Evolutionary conservation across 2,329 filamentous ascomycete species (phyloP).

Genomic region (Trichophyton verrucosum): DNA sequence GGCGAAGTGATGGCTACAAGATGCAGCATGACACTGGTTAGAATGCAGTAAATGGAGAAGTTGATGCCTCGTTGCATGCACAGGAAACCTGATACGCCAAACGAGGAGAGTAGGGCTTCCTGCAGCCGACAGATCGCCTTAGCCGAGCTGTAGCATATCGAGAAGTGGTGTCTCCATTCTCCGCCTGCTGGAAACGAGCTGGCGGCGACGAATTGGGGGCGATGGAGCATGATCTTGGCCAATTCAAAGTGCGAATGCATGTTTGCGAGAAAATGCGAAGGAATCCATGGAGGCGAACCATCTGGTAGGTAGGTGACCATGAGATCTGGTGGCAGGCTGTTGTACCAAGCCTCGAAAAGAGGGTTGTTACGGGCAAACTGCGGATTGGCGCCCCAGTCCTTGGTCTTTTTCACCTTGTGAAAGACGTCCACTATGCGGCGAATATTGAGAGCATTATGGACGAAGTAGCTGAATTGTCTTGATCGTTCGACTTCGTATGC

Average conservation of each 20-base stretch:
- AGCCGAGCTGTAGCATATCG: slow-evolving; percentile 70
- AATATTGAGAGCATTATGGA: slow-evolving; percentile 65
- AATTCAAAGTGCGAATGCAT: slow-evolving; percentile 82
- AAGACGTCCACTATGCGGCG: slow-evolving; percentile 65
- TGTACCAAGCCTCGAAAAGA: slow-evolving; percentile 61
- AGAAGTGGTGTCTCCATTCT: slow-evolving; percentile 79
- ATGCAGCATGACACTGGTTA: slow-evolving; percentile 88
- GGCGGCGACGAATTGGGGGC: slow-evolving; percentile 70
- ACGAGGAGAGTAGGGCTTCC: slow-evolving; percentile 65
- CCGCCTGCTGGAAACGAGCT: slow-evolving; percentile 58
- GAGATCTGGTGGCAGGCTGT: slow-evolving; percentile 65
- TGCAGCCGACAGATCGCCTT: slow-evolving; percentile 77
- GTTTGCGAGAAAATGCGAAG: slow-evolving; percentile 79
- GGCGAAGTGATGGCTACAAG: slow-evolving; percentile 89
- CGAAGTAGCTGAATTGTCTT: slow-evolving; percentile 71
- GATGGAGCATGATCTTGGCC: slow-evolving; percentile 71
- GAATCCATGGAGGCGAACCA: slow-evolving; percentile 68
- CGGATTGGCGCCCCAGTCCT: slow-evolving; percentile 79
- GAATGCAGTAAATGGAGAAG: slow-evolving; percentile 83
- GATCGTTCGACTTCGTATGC: slow-evolving; percentile 65
- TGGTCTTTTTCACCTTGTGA: slow-evolving; percentile 57
- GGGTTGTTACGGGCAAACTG: slow-evolving; percentile 70
- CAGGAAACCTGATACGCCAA: slow-evolving; percentile 65
- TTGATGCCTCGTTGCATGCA: slow-evolving; percentile 92
- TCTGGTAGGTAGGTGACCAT: slow-evolving; percentile 65